phyloP scores from a whole-genome alignment of 345 rosid genomes.

The Leavenworthia alabamica region DNA sequence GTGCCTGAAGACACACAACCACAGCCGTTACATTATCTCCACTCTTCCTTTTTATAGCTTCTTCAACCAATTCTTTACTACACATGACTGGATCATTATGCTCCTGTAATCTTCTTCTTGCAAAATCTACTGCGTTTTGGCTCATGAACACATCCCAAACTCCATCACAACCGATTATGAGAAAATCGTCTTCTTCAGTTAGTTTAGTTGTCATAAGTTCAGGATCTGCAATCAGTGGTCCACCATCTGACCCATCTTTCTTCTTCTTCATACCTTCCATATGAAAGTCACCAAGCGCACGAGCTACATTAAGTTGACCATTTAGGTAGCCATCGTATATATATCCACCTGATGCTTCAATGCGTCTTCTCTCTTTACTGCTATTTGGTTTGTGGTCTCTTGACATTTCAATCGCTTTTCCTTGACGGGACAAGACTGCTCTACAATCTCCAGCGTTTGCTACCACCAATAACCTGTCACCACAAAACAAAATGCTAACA shows the following conservation, averaged over 20 bases:
- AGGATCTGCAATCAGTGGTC: conserved; percentile 83
- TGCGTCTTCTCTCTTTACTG: conserved; percentile 52
- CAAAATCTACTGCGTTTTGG: conserved; percentile 87
- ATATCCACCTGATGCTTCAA: conserved; percentile 70
- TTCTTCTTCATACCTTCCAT: conserved; percentile 72
- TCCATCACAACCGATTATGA: conserved; percentile 78
- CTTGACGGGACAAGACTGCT: conserved; percentile 72
- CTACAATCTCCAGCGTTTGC: conserved; percentile 94
- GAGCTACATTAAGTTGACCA: conserved; percentile 74
- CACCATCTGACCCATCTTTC: conserved; percentile 39
- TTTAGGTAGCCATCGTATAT: conserved; percentile 68
- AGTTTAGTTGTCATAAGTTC: conserved; percentile 55
- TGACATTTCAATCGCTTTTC: conserved; percentile 81
- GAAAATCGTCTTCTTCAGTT: conserved; percentile 72
- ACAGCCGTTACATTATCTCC: conserved; percentile 70
- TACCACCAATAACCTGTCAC: conserved; percentile 60
- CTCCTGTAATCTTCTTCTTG: conserved; percentile 72
- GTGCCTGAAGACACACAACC: conserved; percentile 66
- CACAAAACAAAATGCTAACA: conserved; percentile 10
- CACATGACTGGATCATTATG: conserved; percentile 75
- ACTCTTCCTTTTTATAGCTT: conserved; percentile 85
- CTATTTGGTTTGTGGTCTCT: conserved; percentile 82
- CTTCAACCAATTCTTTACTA: conserved; percentile 66
- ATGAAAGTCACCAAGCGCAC: conserved; percentile 93
- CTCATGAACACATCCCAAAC: conserved; percentile 90